Evolutionary conservation across 1,139 yeast genomes (phyloP), one percentile per base, ranked within the genome.

Genomic region (Sugiyamaella neomexicana): DNA sequence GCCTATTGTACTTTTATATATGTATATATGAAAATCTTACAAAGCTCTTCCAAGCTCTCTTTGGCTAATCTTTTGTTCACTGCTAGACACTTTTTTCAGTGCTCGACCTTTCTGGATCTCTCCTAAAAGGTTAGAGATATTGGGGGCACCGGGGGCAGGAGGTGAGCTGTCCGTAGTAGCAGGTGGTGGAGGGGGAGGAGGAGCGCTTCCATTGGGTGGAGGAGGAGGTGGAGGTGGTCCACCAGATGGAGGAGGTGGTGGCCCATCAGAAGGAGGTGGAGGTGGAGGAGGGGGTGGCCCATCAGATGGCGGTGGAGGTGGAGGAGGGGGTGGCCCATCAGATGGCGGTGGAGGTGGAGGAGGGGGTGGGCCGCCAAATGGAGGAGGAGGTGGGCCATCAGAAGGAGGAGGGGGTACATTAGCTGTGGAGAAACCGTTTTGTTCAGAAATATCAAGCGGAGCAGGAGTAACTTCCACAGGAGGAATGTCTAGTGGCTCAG

Each of bases 101-200:
- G 77, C 56, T 51, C 67, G 73, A 20, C 86, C 86, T 2, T 76
- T 77, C n/a, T 76, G 75, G 56, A 82, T 82, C 63, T 81, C 84
- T 7, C 83, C 82, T 46, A 82, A 72, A 43, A 81, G 72, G 0
- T 81, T 80, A 20, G 75, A 69, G 43, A 80, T 72, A 54, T 73
- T 69, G 4, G 78, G 75, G 1, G 72, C 67, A 0, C 74, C 76
- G 10, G 4, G 73, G 34, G 34, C 34, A 29, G 34, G 8, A 29
- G 25, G 25, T 40, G 59, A 55, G n/a, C 68, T 62, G 10, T 69
- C 67, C 12, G 66, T 55, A 2, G 68, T 61, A 5, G 65, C 61
- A n/a, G 72, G 65, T 12, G 74, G 68, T 1, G 75, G 70, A 15
- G 73, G 69, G 7, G 73, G 68, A 7, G 74, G 70, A 15, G 73